Evolutionary conservation across 1,139 yeast genomes (phyloP), one percentile per base, ranked within the genome.

Genomic region (Yamadazyma conglobata): DNA sequence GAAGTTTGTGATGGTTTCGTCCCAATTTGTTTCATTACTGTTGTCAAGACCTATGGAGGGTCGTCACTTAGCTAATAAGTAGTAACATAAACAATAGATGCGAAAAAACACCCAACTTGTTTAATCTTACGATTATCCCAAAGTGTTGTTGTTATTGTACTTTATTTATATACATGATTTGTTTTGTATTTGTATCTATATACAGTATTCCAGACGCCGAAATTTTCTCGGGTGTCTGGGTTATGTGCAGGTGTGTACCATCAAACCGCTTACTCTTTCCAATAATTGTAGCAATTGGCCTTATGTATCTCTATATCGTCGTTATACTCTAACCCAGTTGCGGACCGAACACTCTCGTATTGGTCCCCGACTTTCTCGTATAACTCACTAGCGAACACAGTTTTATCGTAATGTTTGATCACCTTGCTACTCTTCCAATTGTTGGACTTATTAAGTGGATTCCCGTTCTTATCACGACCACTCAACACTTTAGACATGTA

Each of bases 401-500:
- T 50, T 51, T 24, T 59, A 36, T 32, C 52, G 51, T 25, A 64
- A 35, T 17, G 46, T 51, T 37, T 53, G 46, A 12, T 57, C 44
- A 39, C 62, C 52, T 44, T 59, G 45, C 25, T 42, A 10, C 39
- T 31, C 18, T 41, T 34, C 16, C 48, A 44, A 43, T 47, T 43
- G 29, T 63, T 55, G 27, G 56, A 60, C 34, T 62, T 61, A 5
- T 42, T 43, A 20, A 68, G 53, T 14, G 42, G 50, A 28, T 66
- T 63, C 0, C 73, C 72, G 19, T 52, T 49, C 23, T 44, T 44
- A 36, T 68, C 73, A n/a, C 57, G 37, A 1, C 72, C 71, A 10
- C 60, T 52, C 13, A 65, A 52, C 1, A 60, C 45, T 34, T 57
- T 61, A 8, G 55, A 43, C 13, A 60, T 51, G 38, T 61, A 68